Evolutionary conservation across 176 grass and related monocot species (phyloP).

Genomic region (Carex parvula): DNA sequence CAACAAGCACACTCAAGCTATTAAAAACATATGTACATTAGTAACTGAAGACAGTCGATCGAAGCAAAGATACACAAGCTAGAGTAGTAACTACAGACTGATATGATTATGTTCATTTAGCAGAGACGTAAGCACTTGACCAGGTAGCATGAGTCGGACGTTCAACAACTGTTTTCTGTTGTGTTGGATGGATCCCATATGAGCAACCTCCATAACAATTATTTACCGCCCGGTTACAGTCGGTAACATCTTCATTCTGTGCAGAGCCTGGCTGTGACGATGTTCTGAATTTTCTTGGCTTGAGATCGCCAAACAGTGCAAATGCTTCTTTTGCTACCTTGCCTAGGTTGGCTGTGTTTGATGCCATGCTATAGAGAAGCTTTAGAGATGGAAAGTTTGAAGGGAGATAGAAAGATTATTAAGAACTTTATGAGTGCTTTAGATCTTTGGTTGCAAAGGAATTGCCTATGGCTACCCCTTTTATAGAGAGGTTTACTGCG

Average conservation of each 20-base stretch:
- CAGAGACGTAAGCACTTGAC: constrained; percentile 1
- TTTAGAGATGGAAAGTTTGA: constrained; percentile 3
- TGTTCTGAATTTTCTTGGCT: constrained; percentile 13
- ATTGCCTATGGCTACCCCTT: constrained; percentile 15
- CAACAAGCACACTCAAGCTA: background rate
- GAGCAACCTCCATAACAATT: background rate
- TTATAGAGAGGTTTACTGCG: constrained; percentile 2
- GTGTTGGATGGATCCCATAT: background rate
- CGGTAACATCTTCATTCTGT: background rate
- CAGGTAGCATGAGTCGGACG: constrained; percentile 8
- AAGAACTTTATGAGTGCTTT: background rate
- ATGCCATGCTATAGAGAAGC: constrained; percentile 12
- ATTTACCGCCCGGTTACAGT: background rate
- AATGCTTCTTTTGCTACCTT: background rate
- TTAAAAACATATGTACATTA: constrained; percentile 17
- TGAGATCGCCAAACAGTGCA: constrained; percentile 3
- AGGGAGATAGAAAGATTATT: background rate
- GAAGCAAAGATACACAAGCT: background rate
- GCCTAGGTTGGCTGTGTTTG: background rate
- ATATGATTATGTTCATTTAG: background rate
- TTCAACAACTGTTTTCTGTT: background rate
- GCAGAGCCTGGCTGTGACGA: background rate
- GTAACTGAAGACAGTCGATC: background rate
- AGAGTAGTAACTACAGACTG: background rate
- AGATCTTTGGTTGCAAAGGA: background rate